Evolutionary conservation across 192 early-diverging fungal genomes (phyloP), one percentile per base, ranked within the genome.

Genomic region (Linnemannia hyalina): DNA sequence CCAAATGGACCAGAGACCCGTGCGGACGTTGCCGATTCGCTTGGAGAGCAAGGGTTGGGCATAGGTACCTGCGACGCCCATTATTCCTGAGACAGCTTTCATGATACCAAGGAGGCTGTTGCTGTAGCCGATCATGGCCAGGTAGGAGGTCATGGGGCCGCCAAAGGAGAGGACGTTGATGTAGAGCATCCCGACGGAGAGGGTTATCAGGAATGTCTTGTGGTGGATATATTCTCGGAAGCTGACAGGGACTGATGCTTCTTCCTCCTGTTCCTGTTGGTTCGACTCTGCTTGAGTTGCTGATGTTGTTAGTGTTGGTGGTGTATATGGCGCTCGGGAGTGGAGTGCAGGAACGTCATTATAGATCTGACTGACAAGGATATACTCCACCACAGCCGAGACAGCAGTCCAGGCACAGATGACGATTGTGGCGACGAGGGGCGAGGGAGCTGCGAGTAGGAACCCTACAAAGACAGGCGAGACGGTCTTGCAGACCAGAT

Each of bases 1-100:
- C 82, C 88, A 88, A 1, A 88, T 75, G 2, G 82, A 84, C 88
- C 82, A 88, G 68, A 84, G 72, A 6, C 88, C 82, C 35, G 71
- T 63, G 4, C 82, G 40, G 10, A 88, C 63, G 36, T 80, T 75
- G 20, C 88, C 82, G 8, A 84, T 22, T 74, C 44, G 76, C 35
- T 73, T 73, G 36, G 82, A 60, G 63, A 80, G 40, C 0, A 74
- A 26, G 0, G 82, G 79, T 26, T 54, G 40, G n/a, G 52, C 40
- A 54, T 70, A 88, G 16, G 79, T 84, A 0, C 75, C 79, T 6
- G 80, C 75, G 9, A 83, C 75, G 35, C 82, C 75, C 54, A 82
- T 52, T 26, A 77, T 42, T n/a, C 75, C 81, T 15, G 71, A 26
- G 3, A 88, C 42, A 42, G 87, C 87, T 44, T 80, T 82, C 74